These are phyloP conservation scores for Curvularia hawaiiensis DNA, from an alignment of 2,329 filamentous ascomycete species.

Conservation along the genomic window DNA sequence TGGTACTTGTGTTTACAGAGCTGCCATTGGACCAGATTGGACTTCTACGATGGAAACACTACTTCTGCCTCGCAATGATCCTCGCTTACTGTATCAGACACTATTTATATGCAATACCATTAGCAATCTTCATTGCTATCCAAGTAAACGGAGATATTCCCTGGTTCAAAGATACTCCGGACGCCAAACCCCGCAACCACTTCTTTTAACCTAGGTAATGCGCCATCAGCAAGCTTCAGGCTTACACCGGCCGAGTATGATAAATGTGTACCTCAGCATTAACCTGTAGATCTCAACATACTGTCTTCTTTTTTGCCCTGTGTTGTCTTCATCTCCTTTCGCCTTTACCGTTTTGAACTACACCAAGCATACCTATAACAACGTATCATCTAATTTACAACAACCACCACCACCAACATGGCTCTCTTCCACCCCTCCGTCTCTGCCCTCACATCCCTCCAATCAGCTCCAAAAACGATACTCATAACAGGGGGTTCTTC, in stretches of 20 bases:
- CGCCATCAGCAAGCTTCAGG: not conserved
- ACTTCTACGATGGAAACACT: not conserved
- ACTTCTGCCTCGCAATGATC: not conserved
- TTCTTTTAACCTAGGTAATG: constrained; percentile 22
- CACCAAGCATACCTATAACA: not conserved
- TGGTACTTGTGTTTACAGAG: not conserved
- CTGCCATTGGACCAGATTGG: not conserved
- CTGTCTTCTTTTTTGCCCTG: not conserved
- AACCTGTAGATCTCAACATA: not conserved
- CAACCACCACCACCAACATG: constrained; percentile 17
- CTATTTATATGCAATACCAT: not conserved
- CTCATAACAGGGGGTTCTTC: constrained; percentile 50
- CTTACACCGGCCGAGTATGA: not conserved
- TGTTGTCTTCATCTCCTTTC: not conserved
- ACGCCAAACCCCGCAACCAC: constrained; percentile 16
- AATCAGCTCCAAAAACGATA: constrained; percentile 38
- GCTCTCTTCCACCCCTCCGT: constrained; percentile 32
- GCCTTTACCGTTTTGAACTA: not conserved
- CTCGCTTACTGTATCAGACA: not conserved
- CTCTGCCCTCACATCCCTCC: constrained; percentile 25
- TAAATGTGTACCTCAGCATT: not conserved
- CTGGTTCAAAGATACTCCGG: not conserved
- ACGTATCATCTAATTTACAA: not conserved
- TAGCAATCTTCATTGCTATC: not conserved
- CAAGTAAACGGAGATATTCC: not conserved